Base-by-base conservation (phyloP, 2,329 filamentous ascomycete genomes). In the Phoma sp. region DNA sequence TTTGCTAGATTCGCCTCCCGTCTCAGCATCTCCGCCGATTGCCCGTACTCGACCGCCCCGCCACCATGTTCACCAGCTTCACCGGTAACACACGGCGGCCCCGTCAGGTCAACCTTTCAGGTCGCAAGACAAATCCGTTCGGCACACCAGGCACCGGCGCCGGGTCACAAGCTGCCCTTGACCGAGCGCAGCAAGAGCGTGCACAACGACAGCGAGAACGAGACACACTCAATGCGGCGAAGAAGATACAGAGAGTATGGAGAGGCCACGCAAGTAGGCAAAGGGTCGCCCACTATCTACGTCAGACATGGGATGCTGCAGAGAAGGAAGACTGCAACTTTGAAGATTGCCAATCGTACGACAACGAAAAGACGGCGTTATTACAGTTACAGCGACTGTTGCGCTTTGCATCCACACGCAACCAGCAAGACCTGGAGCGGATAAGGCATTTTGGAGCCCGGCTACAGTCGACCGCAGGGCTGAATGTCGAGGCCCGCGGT, bases 41-140 rank as follows among this genome's bases (percentile, higher is more conserved):
- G 10, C 21, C 33, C 6, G 21, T 33, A 17, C n/a, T 37, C 21
- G 21, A 49, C 12, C 43, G n/a, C 43, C 40, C 61, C 56, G 59
- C 61, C 58, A 62, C 62, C 62, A 97, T 97, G 94, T 96, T 95
- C 78, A 88, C 90, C 58, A 92, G 90, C 49, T 99, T 99, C 79
- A 95, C 91, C 22, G 95, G 95, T 66, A 91, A 80, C 77, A 91
- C 92, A 67, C 88, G 91, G 70, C 90, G 91, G 64, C 88, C 89
- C 58, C 88, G 95, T 63, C 93, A 97, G 74, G 92, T 98, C 73
- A 97, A 98, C 77, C 88, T 99, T 58, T 95, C 92, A 63, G 95
- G 92, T 60, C 89, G 93, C 65, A 86, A 85, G 62, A 81, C 82
- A 45, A 96, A 96, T 70, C 91, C 92, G 3, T 96, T 95, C 74